Evolutionary conservation across 2,329 filamentous ascomycete genomes (phyloP).

Genomic region (Mycosphaerella sp.): DNA sequence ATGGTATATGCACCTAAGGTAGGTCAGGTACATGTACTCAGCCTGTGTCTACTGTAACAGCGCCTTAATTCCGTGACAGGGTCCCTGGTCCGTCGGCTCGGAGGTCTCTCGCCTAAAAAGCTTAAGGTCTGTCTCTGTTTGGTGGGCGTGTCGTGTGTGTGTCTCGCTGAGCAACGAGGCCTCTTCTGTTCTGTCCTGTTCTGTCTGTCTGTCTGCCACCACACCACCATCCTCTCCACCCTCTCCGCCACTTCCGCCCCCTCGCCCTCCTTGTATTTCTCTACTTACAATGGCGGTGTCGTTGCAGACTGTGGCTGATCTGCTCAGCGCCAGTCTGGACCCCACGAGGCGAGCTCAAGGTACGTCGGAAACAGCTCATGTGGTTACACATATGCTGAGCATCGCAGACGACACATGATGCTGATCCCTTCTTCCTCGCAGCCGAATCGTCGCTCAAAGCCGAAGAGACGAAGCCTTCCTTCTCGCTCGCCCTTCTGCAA

Average conservation of each 20-base stretch:
- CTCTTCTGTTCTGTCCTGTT: neutral
- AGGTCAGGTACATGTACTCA: too few species aligned
- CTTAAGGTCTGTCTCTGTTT: neutral
- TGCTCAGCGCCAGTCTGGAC: conserved; percentile 87
- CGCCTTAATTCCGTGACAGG: too few species aligned
- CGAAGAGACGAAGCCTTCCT: conserved; percentile 77
- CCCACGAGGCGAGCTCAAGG: conserved; percentile 39
- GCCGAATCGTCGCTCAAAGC: conserved; percentile 74
- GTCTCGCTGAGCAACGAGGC: neutral
- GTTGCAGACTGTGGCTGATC: conserved; percentile 63
- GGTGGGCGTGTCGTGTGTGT: neutral
- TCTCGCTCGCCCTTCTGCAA: conserved; percentile 78
- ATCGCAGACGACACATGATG: neutral
- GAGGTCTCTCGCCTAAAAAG: neutral
- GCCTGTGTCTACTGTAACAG: too few species aligned
- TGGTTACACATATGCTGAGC: neutral
- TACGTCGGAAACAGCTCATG: neutral
- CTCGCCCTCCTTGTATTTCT: neutral
- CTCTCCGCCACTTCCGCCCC: neutral
- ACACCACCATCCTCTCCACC: neutral
- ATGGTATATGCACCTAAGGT: too few species aligned
- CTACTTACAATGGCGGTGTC: conserved; percentile 51
- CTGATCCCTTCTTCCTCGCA: conserved; percentile 37
- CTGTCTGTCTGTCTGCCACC: neutral
- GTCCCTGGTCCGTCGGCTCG: neutral